A percentile compares a stretch with the other conserved stretches of the same genome.
Evolutionary conservation across 768 basidiomycete genomes (phyloP).

Genomic region (Hortiboletus flavorubellus): DNA sequence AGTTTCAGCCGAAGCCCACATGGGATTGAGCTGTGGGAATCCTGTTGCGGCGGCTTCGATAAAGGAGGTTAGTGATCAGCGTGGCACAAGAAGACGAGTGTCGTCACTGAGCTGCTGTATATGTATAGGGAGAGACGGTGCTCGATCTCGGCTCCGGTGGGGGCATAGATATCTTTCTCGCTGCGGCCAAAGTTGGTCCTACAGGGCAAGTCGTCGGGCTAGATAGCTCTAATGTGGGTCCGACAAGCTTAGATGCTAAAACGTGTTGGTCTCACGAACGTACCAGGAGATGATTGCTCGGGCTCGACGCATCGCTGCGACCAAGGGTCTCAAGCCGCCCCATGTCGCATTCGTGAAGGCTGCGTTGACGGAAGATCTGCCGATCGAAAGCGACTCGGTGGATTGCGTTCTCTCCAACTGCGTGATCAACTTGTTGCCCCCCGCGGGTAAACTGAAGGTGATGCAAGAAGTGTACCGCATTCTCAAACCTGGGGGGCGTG

Average conservation of each 20-base stretch:
- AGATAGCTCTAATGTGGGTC: constrained; percentile 46
- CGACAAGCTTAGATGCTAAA: not conserved
- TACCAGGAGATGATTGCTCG: constrained; percentile 49
- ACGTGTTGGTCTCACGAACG: not conserved
- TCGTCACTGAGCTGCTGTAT: not conserved
- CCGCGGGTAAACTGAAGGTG: constrained; percentile 37
- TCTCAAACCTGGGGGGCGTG: constrained; percentile 55
- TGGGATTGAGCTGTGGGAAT: constrained; percentile 56
- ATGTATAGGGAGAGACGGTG: constrained; percentile 48
- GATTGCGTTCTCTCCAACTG: constrained; percentile 60
- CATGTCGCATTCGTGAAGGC: constrained; percentile 49
- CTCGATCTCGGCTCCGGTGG: constrained; percentile 58
- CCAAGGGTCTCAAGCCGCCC: constrained; percentile 42
- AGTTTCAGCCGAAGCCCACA: constrained; percentile 42
- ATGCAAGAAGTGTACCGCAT: constrained; percentile 48
- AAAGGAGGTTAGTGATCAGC: constrained; percentile 36
- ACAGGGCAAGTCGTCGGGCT: constrained; percentile 52
- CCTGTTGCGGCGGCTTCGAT: constrained; percentile 46
- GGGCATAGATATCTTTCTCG: constrained; percentile 54
- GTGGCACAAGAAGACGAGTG: not conserved
- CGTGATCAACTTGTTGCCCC: constrained; percentile 49
- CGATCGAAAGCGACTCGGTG: constrained; percentile 44
- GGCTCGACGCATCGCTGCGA: constrained; percentile 44
- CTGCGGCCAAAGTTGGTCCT: constrained; percentile 47
- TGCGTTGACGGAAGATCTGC: constrained; percentile 41